A percentile compares a stretch with the other conserved stretches of the same genome.
These are phyloP conservation scores for Metahyphopichia silvanorum DNA, from an alignment of 805 yeast species.

Conservation along the genomic window DNA sequence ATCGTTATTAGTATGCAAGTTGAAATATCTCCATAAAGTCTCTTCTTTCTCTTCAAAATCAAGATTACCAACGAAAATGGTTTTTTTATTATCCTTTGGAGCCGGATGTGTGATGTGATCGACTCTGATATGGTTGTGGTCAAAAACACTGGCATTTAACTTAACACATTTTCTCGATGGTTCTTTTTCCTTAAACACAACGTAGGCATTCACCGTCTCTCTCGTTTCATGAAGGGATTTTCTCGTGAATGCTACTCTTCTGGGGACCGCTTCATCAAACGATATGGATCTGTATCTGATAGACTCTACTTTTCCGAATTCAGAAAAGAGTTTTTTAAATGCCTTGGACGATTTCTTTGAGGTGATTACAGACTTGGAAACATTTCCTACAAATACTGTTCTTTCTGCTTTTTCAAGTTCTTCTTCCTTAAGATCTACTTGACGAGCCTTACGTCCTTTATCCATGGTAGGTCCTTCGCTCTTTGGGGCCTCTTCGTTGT, in stretches of 20 bases:
- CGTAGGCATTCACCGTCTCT: constrained; percentile 83
- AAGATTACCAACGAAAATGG: constrained; percentile 89
- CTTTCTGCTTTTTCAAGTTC: constrained; percentile 81
- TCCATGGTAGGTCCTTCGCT: constrained; percentile 7
- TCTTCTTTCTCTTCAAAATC: constrained; percentile 94
- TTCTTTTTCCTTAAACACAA: constrained; percentile 64
- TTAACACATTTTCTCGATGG: constrained; percentile 45
- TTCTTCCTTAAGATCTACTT: constrained; percentile 58
- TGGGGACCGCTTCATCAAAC: constrained; percentile 80
- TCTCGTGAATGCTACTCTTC: constrained; percentile 85
- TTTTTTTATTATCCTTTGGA: constrained; percentile 75
- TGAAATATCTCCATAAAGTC: constrained; percentile 78
- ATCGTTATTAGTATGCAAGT: constrained; percentile 38
- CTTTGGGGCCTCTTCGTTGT: constrained; percentile 5
- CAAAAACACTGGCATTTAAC: constrained; percentile 67
- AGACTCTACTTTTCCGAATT: constrained; percentile 59
- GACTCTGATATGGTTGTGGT: constrained; percentile 76
- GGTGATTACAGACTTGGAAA: constrained; percentile 61
- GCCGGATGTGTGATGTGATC: constrained; percentile 94
- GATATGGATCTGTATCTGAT: constrained; percentile 91
- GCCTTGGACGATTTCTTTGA: constrained; percentile 57
- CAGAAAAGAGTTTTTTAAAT: constrained; percentile 61
- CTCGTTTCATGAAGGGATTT: constrained; percentile 73
- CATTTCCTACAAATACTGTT: constrained; percentile 87
- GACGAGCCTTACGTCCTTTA: constrained; percentile 37